Base-by-base conservation (phyloP, 2,329 filamentous ascomycete species). In the Pseudogymnoascus sp. region DNA sequence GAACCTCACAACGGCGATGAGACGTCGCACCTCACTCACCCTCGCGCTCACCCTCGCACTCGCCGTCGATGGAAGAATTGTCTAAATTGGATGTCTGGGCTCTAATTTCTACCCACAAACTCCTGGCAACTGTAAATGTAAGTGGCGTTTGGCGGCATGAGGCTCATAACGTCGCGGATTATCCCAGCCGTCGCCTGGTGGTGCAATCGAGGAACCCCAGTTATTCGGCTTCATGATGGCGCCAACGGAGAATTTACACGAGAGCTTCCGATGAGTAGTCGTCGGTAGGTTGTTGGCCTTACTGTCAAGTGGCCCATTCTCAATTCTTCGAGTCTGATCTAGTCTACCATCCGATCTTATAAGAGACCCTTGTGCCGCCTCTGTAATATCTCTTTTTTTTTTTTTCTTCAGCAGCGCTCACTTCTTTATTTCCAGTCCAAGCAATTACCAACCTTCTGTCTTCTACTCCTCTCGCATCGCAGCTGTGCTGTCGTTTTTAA, bases 351-450 rank as follows among this genome's bases (percentile, higher is more conserved):
- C 29, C 11, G n/a, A 33, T 53, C 47, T 31, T 65, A 65, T 65
- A 66, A 69, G 63, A 66, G 56, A 6, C 37, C 3, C 11, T 13
- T 62, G 59, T 60, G 19, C 64, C 37, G 10, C 47, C 33, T 21
- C 14, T 33, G 50, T 10, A 21, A 47, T 16, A 37, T 59, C 61
- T 38, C 40, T 64, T 64, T 61, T 65, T 64, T 64, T 61, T 65
- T 13, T 8, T 61, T 13, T 56, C 67, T 67, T 59, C 64, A 66
- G 65, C 64, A 61, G 65, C 63, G 65, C 68, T 68, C 66, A 65
- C 59, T 64, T 64, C 65, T 65, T 62, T 65, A 65, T 61, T 68
- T 61, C 35, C 50, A 56, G 50, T 56, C 50, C 26, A 56, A 33
- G 29, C 50, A 56, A 56, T 56, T 33, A 56, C 16, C 50, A 33